Conservation (phyloP, 306 rosid species). For the Prunus kanzakura region DNA sequence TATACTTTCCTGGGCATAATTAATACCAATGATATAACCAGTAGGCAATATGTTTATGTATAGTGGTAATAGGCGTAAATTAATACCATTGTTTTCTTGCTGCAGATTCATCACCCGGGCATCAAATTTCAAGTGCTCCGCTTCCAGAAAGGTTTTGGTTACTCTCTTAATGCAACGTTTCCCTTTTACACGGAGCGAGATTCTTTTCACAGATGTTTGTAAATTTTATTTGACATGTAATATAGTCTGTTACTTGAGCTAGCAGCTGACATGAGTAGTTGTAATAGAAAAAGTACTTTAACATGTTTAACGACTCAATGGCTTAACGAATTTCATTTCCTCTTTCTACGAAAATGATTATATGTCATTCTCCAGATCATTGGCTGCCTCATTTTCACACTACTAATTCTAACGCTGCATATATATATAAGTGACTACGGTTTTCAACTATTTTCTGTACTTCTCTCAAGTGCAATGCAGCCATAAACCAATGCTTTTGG, state of each 20-base stretch:
- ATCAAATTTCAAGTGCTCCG: conserved; percentile 62
- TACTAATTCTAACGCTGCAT: neutral
- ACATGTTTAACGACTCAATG: neutral
- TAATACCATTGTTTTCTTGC: conserved; percentile 2
- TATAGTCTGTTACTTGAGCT: neutral
- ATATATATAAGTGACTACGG: neutral
- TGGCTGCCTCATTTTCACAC: neutral
- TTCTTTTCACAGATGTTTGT: neutral
- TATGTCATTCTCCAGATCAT: neutral
- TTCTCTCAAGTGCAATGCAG: neutral
- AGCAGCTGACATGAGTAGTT: neutral
- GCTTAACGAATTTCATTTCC: neutral
- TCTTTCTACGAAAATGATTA: neutral
- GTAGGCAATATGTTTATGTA: neutral
- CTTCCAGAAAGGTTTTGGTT: conserved; percentile 79
- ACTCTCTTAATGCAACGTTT: neutral
- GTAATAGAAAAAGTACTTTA: neutral
- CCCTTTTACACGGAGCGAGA: neutral
- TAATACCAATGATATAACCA: neutral
- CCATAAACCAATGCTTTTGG: neutral
- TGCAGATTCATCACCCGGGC: conserved; percentile 67
- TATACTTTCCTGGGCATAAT: neutral
- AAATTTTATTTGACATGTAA: neutral
- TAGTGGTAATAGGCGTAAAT: neutral
- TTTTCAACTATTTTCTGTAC: neutral